Evolutionary conservation across 352 stramenopile genomes (phyloP), one percentile per base, ranked within the genome.

Genomic region (Pythium phragmiticola): DNA sequence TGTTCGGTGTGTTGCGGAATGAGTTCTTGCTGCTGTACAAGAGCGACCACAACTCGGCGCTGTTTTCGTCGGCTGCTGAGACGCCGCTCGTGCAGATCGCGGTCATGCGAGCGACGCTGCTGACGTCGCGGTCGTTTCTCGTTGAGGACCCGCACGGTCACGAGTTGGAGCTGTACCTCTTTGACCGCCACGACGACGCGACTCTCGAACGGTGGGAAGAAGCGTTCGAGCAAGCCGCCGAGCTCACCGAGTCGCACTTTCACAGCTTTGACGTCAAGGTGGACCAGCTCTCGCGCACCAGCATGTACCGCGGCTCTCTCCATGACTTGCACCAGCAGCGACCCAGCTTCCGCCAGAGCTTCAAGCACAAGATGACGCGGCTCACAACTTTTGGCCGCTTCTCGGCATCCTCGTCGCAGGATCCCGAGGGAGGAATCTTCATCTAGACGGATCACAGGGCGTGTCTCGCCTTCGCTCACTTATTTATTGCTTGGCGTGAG

Each of bases 161-260:
- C 28, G 58, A 73, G 9, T 69, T 82, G 65, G 66, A 78, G 73
- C 63, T 87, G 61, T 60, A 78, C 61, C 45, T 85, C 63, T 77
- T 71, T 70, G 52, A 78, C 48, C 74, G 80, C 16, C 42, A 74
- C 7, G 74, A 92, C 61, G 57, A 60, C 8, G 47, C 60, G 8
- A 57, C 47, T 3, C 50, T 64, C 21, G 36, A 60, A 21, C 54
- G 60, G 13, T 92, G 83, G 83, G 63, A 73, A 33, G 54, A 80
- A 3, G 75, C 78, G 11, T 68, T 92, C 2, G 78, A 88, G 56
- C 75, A 85, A 23, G 83, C 83, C 6, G 63, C 69, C 0, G 78
- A 84, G 39, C 69, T 88, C 21, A 92, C 83, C 4, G 69, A 79
- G 33, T 65, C 76, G 14, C 78, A 92, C 59, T 88, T 92, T 37